Base-by-base conservation (phyloP, 2,329 filamentous ascomycete genomes). In the Aureobasidium sp. region DNA sequence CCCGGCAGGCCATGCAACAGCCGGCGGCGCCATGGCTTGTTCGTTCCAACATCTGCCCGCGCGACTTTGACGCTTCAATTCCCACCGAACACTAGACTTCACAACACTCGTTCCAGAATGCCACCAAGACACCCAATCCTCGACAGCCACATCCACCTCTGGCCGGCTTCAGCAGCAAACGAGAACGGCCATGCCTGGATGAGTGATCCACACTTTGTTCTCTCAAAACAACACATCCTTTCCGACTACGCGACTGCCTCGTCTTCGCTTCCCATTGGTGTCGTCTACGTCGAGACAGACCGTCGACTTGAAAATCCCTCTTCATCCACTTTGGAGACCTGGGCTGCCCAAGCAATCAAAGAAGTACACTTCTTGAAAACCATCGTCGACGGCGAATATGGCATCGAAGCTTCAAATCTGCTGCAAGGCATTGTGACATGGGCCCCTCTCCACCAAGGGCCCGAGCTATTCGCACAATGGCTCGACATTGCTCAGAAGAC, bases 71-170 rank as follows among this genome's bases (percentile, higher is more conserved):
- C 42, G 25, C 21, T 35, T 6, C 22, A 35, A 27, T 11, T 14
- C 21, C n/a, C 21, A 35, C 30, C 30, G 30, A 25, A 7, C 30
- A 2, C 22, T 17, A 37, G 5, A 48, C 27, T 2, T 8, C 32
- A 35, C 7, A 10, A 3, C 14, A 35, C n/a, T 14, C 27, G 17
- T 24, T 16, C 38, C 17, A 39, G 4, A 25, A 14, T 49, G 45
- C 16, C 17, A 24, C 10, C 57, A 21, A 35, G 19, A 14, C 21
- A 25, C 27, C 2, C 30, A 24, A 84, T 95, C 64, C 81, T 96
- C 69, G 90, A 96, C 74, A 85, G 88, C 34, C 91, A 96, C 74
- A 85, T 96, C 70, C 90, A 96, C 72, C 82, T 96, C 64, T 95
- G 83, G 74, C 86, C 88, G 39, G 69, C 74, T 40, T 78, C 79